Evolutionary conservation across 1,284 basidiomycete species (phyloP).

Genomic region (Cutaneotrichosporon spelunceum): DNA sequence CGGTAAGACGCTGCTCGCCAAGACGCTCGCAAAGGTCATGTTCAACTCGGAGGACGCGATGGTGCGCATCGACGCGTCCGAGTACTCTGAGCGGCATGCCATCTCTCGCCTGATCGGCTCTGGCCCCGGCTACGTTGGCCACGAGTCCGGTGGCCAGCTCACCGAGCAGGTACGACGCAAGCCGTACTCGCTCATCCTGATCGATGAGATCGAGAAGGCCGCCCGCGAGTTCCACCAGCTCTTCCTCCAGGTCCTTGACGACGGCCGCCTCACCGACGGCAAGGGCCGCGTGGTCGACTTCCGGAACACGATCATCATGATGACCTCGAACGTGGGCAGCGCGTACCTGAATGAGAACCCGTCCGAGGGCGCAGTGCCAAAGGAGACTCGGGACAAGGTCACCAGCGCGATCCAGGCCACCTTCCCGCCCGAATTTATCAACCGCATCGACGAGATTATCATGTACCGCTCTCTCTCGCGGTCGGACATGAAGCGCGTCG

Average conservation of each 20-base stretch:
- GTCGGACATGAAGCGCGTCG: slow-evolving; percentile 55
- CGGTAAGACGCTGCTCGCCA: slow-evolving; percentile 59
- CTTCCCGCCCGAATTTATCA: slow-evolving; percentile 60
- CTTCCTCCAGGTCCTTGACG: slow-evolving; percentile 61
- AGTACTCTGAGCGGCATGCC: slow-evolving; percentile 57
- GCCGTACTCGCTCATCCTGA: slow-evolving; percentile 54
- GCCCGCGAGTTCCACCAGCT: slow-evolving; percentile 57
- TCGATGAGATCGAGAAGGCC: slow-evolving; percentile 57
- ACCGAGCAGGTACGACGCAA: slow-evolving; percentile 55
- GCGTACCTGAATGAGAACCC: slow-evolving; percentile 56
- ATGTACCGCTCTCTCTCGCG: slow-evolving; percentile 57
- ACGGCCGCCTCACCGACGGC: slow-evolving; percentile 56
- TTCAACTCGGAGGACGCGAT: slow-evolving; percentile 59
- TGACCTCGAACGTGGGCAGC: slow-evolving; percentile 59
- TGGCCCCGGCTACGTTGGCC: slow-evolving; percentile 60
- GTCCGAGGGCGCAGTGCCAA: slow-evolving; percentile 50
- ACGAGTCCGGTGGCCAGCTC: slow-evolving; percentile 58
- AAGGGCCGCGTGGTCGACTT: slow-evolving; percentile 52
- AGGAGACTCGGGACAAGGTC: slow-evolving; percentile 52
- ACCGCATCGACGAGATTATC: slow-evolving; percentile 57
- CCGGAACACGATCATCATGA: slow-evolving; percentile 54
- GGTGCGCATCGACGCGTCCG: slow-evolving; percentile 58
- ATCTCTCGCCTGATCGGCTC: slow-evolving; percentile 57
- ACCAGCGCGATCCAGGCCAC: slow-evolving; percentile 54
- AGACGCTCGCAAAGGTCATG: slow-evolving; percentile 56